A percentile compares a stretch with the other conserved stretches of the same genome.
Evolutionary conservation across 768 basidiomycete genomes (phyloP).

Genomic region (Agrocybe chaxingu): DNA sequence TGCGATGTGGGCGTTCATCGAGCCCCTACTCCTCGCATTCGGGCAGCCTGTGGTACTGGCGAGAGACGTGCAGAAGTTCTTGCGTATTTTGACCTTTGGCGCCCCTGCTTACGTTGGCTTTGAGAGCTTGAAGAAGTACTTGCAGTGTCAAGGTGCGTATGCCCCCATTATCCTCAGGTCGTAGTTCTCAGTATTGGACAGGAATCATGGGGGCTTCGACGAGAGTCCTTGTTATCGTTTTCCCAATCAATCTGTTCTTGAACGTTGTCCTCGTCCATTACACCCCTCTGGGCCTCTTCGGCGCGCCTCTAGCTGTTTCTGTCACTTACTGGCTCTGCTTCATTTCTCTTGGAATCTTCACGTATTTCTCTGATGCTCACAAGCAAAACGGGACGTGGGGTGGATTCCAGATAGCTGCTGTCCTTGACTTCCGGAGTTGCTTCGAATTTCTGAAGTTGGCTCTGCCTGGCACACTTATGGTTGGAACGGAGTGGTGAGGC

Average conservation of each 20-base stretch:
- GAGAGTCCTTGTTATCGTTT: constrained; percentile 54
- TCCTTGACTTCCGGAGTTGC: constrained; percentile 50
- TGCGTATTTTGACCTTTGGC: constrained; percentile 61
- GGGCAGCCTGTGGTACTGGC: constrained; percentile 62
- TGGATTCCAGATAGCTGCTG: constrained; percentile 43
- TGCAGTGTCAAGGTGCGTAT: constrained; percentile 70
- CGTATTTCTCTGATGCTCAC: constrained; percentile 50
- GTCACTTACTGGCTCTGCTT: constrained; percentile 72
- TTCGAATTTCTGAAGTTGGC: constrained; percentile 60
- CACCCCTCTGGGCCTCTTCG: constrained; percentile 60
- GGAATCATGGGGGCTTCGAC: constrained; percentile 78
- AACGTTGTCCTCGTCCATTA: constrained; percentile 61
- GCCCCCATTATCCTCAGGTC: not conserved
- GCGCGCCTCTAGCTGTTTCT: constrained; percentile 65
- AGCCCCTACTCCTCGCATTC: constrained; percentile 57
- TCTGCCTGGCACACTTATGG: constrained; percentile 73
- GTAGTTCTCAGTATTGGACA: constrained; percentile 20
- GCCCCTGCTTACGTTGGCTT: constrained; percentile 76
- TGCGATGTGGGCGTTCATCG: constrained; percentile 60
- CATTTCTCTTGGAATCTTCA: constrained; percentile 45
- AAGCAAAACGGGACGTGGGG: constrained; percentile 62
- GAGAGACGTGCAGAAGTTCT: constrained; percentile 58
- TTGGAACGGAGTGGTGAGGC: constrained; percentile 74
- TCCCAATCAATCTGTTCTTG: constrained; percentile 61
- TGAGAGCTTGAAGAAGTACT: constrained; percentile 74